Evolutionary conservation across 768 basidiomycete genomes (phyloP).

Genomic region (Leccinum truebloodii): DNA sequence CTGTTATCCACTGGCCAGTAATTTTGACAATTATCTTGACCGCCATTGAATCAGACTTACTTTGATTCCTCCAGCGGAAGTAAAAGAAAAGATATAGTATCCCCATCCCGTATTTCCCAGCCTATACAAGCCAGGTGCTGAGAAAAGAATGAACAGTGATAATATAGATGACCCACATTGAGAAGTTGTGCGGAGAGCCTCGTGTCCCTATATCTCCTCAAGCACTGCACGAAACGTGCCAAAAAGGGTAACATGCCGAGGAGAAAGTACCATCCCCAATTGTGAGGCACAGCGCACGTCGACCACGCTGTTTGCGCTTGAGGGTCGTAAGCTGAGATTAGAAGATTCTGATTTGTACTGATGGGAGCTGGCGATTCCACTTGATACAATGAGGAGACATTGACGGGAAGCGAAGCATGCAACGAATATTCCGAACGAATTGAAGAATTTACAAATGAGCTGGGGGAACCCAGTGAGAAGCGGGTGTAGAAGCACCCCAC

Average conservation of each 20-base stretch:
- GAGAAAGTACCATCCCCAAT: slow-evolving; percentile 65
- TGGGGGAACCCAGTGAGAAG: slow-evolving; percentile 3
- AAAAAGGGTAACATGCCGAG: slow-evolving; percentile 68
- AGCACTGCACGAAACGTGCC: slow-evolving; percentile 79
- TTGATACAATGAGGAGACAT: background rate
- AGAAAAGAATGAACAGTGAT: background rate
- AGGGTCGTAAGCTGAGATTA: slow-evolving; percentile 14
- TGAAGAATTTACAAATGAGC: background rate
- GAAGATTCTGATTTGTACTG: background rate
- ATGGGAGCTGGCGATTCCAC: background rate
- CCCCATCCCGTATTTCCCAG: slow-evolving; percentile 77
- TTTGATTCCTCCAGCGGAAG: slow-evolving; percentile 74
- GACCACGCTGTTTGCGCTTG: slow-evolving; percentile 49
- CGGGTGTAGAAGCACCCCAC: slow-evolving; percentile 69
- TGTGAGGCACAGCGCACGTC: slow-evolving; percentile 39
- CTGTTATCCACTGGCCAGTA: slow-evolving; percentile 35
- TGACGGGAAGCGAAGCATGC: background rate
- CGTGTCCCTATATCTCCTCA: slow-evolving; percentile 87
- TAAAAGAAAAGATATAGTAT: slow-evolving; percentile 69
- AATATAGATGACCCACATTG: slow-evolving; percentile 58
- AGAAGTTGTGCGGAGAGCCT: slow-evolving; percentile 73
- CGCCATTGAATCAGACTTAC: slow-evolving; percentile 30
- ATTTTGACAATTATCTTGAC: background rate
- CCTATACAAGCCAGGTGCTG: slow-evolving; percentile 45
- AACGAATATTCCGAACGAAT: background rate